Base-by-base conservation (phyloP, 1,284 basidiomycete genomes). In the Moesziomyces sp. region DNA sequence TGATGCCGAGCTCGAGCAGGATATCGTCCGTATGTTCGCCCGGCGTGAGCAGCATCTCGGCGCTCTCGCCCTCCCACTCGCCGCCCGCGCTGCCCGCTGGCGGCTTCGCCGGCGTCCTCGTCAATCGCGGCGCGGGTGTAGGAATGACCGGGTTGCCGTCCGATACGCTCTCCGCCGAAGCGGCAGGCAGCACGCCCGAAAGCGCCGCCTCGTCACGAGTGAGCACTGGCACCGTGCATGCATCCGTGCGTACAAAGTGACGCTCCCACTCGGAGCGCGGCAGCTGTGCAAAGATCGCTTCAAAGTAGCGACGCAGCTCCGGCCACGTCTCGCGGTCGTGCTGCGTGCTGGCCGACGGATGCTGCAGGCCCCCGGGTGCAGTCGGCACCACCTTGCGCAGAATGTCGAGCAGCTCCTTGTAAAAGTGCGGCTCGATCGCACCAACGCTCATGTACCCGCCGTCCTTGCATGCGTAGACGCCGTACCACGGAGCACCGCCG, bases 401-500 rank as follows among this genome's bases (percentile, higher is more conserved):
- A 43, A 78, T 71, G 5, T 53, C 42, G 11, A 81, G 75, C 18
- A 80, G 34, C 56, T 58, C 21, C 52, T 57, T 10, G 63, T 78
- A 73, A 64, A 78, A 74, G 45, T 69, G 72, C 11, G 62, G 64
- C 59, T 71, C 69, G 60, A 66, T 66, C 26, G 74, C 53, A 54
- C 68, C 63, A 28, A 93, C 89, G 13, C 90, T 89, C 88, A 93
- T 91, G 87, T 88, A 92, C 35, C 87, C 86, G 2, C 90, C 90
- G 76, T 92, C 91, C 55, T 88, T 86, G 78, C 91, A 92, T 0
- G 87, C 86, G 77, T 93, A 93, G 6, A 92, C 86, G 61, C 87
- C 88, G 79, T 94, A 93, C 85, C 90, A 93, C 0, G 92, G 92
- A 1, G 91, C 89, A 3, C 91, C 92, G 0, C 91, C 91, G 74